A percentile compares a stretch with the other conserved stretches of the same genome.
Evolutionary conservation across 345 rosid species (phyloP).

Genomic region (Citrus cavaleriei): DNA sequence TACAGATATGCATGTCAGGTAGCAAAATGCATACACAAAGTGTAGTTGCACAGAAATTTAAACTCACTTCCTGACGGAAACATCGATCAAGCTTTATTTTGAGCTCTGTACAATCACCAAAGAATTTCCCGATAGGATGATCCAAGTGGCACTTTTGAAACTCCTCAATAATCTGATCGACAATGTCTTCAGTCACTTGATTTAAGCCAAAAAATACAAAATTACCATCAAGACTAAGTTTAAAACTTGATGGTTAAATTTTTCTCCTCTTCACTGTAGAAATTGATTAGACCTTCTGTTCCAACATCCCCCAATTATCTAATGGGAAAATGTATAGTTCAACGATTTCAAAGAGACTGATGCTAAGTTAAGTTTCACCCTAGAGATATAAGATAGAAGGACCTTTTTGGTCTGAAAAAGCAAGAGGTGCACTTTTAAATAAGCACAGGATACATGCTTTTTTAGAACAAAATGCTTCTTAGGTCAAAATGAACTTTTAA

Average conservation of each 20-base stretch:
- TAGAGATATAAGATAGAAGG: too few relatives aligned
- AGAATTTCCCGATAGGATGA: constrained; percentile 80
- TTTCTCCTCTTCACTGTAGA: not conserved
- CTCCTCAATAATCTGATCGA: constrained; percentile 68
- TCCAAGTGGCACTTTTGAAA: constrained; percentile 87
- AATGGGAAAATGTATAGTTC: not conserved
- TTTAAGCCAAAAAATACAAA: not conserved
- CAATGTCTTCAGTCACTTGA: not conserved
- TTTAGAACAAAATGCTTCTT: not conserved
- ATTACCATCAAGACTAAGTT: not conserved
- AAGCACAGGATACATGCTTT: not conserved
- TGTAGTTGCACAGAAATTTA: not conserved
- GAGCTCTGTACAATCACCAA: constrained; percentile 81
- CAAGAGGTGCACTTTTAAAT: not conserved
- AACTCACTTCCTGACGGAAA: constrained; percentile 76
- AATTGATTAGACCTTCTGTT: not conserved
- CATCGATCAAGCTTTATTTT: constrained; percentile 82
- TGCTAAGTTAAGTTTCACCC: not conserved
- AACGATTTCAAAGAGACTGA: not conserved
- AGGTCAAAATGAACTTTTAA: not conserved
- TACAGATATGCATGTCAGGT: not conserved
- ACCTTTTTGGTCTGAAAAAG: not conserved
- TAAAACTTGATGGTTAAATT: not conserved
- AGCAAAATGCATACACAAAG: not conserved
- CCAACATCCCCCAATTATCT: not conserved